Percentiles rank a stretch among this genome's conserved stretches.
Conservation (phyloP, 73 alveolate genomes). For the Tetrahymena elliotti region DNA sequence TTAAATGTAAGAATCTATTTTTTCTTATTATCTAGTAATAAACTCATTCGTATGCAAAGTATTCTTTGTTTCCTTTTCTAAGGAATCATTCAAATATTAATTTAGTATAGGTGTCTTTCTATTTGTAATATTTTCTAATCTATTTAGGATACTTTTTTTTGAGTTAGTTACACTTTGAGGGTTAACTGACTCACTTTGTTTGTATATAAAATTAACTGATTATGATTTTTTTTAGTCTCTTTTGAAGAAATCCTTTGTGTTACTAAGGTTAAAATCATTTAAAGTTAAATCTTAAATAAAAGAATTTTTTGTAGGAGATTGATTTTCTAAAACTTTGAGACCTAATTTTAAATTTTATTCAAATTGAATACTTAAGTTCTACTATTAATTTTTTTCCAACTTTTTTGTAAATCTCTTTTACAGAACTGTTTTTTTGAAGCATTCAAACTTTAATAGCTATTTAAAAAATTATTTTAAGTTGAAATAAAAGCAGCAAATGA, state of each 20-base stretch:
- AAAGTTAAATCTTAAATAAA: neutral
- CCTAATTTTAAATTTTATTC: neutral
- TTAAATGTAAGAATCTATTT: neutral
- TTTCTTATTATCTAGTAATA: neutral
- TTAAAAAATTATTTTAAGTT: neutral
- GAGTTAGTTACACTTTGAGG: neutral
- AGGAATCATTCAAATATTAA: neutral
- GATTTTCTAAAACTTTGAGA: neutral
- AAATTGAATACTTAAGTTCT: neutral
- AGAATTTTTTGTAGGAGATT: neutral
- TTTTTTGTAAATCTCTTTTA: neutral
- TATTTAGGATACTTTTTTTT: too few relatives aligned
- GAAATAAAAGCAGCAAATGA: too few relatives aligned
- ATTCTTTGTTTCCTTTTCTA: neutral
- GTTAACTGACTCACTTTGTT: neutral
- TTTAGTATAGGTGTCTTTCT: neutral
- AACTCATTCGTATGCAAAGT: neutral
- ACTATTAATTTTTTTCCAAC: neutral
- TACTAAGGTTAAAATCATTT: neutral
- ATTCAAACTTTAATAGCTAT: neutral
- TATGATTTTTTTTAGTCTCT: neutral
- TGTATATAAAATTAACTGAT: neutral
- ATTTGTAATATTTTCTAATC: neutral
- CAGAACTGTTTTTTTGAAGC: neutral
- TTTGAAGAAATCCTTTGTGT: neutral